Conservation (phyloP, 176 grass and related monocot species). For the Otatea glauca region DNA sequence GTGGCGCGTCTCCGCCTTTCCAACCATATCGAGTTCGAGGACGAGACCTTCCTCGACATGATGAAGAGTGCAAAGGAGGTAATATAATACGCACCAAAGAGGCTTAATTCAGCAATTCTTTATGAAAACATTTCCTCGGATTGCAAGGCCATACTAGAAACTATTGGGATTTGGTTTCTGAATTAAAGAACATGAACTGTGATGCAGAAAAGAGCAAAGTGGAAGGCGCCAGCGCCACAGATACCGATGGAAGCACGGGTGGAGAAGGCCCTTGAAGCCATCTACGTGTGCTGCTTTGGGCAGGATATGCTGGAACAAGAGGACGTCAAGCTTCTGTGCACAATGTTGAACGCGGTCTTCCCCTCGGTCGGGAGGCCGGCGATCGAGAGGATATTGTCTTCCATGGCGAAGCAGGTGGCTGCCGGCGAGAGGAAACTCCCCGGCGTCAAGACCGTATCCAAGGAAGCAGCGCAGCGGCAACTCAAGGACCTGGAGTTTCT, state of each 20-base stretch:
- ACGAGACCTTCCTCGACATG: constrained; percentile 89
- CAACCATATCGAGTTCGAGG: constrained; percentile 96
- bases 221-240: constrained; percentile 60
- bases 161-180: background rate
- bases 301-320: constrained; percentile 78
- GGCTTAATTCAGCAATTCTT: background rate
- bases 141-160: background rate
- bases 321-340: constrained; percentile 65
- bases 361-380: constrained; percentile 66
- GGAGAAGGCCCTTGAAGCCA: constrained; percentile 89
- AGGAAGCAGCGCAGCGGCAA: constrained; percentile 70
- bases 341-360: constrained; percentile 71
- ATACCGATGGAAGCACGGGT: constrained; percentile 69
- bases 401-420: constrained; percentile 61
- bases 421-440: constrained; percentile 63
- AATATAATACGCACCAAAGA: background rate
- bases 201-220: constrained; percentile 79
- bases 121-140: background rate
- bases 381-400: constrained; percentile 68
- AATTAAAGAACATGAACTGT: background rate
- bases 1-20: constrained; percentile 88
- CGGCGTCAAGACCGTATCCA: constrained; percentile 61
- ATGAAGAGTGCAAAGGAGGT: constrained; percentile 85
- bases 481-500: constrained; percentile 89
- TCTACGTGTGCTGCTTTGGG: constrained; percentile 92